Percentiles rank a stretch among this genome's conserved stretches.
Conservation (phyloP, 495 filamentous ascomycete genomes). For the Hypoxylon perforatum region DNA sequence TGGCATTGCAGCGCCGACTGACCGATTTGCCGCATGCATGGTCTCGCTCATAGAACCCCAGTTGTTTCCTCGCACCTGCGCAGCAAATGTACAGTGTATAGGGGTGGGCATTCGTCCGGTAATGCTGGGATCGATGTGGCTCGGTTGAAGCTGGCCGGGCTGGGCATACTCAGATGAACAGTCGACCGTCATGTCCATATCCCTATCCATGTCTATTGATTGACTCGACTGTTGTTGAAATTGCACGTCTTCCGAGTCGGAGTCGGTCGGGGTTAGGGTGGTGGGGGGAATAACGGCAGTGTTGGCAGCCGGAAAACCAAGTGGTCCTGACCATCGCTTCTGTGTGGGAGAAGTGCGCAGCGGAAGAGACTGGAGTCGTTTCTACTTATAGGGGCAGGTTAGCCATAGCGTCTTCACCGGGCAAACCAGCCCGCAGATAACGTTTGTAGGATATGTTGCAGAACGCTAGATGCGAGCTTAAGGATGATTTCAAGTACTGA, state of each 20-base stretch:
- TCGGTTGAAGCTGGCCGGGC: constrained; percentile 43
- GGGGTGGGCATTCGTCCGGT: constrained; percentile 64
- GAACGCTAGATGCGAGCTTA: background rate
- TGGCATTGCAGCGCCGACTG: constrained; percentile 43
- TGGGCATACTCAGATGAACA: constrained; percentile 46
- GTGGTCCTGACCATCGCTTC: constrained; percentile 51
- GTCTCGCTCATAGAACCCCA: constrained; percentile 46
- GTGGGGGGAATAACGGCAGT: constrained; percentile 34
- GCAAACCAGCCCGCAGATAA: background rate
- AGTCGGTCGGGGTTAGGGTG: constrained; percentile 50
- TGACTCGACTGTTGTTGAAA: constrained; percentile 35
- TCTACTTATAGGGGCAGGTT: constrained; percentile 44
- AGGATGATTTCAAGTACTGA: constrained; percentile 40
- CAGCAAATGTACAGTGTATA: constrained; percentile 61
- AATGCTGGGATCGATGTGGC: constrained; percentile 41
- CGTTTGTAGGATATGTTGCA: background rate
- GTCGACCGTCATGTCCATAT: constrained; percentile 64
- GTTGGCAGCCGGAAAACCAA: constrained; percentile 43
- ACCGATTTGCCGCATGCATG: constrained; percentile 34
- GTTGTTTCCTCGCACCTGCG: constrained; percentile 57
- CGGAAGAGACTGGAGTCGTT: constrained; percentile 60
- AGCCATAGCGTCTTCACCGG: background rate
- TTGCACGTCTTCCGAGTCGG: constrained; percentile 49
- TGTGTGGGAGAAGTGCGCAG: constrained; percentile 54
- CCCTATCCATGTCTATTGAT: constrained; percentile 56